Conservation (phyloP, 805 yeast species). For the Candida sakaeoensis region DNA sequence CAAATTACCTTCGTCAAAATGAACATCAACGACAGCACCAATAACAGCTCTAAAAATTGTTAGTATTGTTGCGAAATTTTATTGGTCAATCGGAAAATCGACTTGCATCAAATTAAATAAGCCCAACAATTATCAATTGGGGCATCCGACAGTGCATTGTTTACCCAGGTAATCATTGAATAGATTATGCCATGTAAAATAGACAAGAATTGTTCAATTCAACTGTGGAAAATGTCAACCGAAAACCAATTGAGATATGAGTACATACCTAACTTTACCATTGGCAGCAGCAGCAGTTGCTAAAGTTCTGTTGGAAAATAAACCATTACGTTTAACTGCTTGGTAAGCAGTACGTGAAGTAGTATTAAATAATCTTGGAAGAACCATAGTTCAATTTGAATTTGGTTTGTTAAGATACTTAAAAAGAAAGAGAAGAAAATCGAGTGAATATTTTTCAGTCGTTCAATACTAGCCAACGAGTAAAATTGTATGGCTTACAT, state of each 20-base stretch:
- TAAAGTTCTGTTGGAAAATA: slow-evolving; percentile 64
- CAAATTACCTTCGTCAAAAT: slow-evolving; percentile 94
- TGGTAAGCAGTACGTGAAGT: slow-evolving; percentile 81
- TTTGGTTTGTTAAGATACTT: background rate
- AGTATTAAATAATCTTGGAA: slow-evolving; percentile 49
- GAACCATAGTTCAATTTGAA: slow-evolving; percentile 40
- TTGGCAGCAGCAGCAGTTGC: slow-evolving; percentile 70
- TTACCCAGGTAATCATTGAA: too few species aligned
- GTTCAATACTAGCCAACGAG: slow-evolving; percentile 1
- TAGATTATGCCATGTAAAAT: background rate
- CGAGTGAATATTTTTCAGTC: slow-evolving; percentile 5
- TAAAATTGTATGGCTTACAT: background rate
- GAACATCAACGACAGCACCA: slow-evolving; percentile 99
- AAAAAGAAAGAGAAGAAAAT: background rate
- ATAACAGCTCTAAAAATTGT: slow-evolving; percentile 76
- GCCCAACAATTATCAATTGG: too few species aligned
- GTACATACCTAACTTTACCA: slow-evolving; percentile 87
- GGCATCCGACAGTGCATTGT: too few species aligned
- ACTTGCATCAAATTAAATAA: too few species aligned
- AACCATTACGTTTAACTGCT: slow-evolving; percentile 80
- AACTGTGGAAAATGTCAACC: background rate
- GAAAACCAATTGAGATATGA: background rate
- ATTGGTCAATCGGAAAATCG: too few species aligned
- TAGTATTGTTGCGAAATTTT: slow-evolving; percentile 9
- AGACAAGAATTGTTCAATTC: background rate